Conservation (phyloP, 768 basidiomycete genomes). For the Tephrocybe sp. region DNA sequence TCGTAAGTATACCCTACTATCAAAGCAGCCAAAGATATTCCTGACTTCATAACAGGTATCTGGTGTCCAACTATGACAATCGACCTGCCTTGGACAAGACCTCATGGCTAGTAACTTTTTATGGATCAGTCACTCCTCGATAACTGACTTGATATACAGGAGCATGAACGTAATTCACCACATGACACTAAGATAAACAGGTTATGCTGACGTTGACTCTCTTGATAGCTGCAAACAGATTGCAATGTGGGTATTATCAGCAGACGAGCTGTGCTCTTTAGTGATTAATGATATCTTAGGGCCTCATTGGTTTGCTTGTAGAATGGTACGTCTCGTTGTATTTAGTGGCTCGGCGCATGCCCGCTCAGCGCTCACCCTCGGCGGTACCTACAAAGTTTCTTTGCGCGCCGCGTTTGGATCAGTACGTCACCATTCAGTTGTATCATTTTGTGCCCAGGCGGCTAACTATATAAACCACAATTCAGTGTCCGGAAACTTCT, state of each 20-base stretch:
- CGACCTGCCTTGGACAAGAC: constrained; percentile 31
- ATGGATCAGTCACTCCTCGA: background rate
- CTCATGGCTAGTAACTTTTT: constrained; percentile 38
- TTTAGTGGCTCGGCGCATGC: background rate
- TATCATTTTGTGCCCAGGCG: background rate
- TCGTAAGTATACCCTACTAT: constrained; percentile 29
- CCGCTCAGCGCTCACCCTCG: background rate
- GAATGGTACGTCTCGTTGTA: constrained; percentile 33
- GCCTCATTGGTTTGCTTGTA: constrained; percentile 47
- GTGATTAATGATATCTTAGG: constrained; percentile 23
- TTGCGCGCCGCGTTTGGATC: constrained; percentile 50
- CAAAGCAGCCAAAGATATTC: background rate
- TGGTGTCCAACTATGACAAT: constrained; percentile 43
- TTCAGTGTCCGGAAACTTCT: constrained; percentile 42
- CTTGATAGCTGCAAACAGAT: constrained; percentile 46
- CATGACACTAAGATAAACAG: background rate
- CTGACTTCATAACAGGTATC: constrained; percentile 31
- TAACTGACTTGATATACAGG: constrained; percentile 23
- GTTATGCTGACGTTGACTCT: constrained; percentile 6
- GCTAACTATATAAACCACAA: constrained; percentile 2
- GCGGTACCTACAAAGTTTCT: constrained; percentile 42
- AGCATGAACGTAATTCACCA: constrained; percentile 37
- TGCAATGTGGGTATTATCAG: constrained; percentile 36
- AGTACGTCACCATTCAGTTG: constrained; percentile 28
- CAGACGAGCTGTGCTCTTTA: background rate